Conservation (phyloP, 176 grass and related monocot genomes). For the Elymus sibiricus region DNA sequence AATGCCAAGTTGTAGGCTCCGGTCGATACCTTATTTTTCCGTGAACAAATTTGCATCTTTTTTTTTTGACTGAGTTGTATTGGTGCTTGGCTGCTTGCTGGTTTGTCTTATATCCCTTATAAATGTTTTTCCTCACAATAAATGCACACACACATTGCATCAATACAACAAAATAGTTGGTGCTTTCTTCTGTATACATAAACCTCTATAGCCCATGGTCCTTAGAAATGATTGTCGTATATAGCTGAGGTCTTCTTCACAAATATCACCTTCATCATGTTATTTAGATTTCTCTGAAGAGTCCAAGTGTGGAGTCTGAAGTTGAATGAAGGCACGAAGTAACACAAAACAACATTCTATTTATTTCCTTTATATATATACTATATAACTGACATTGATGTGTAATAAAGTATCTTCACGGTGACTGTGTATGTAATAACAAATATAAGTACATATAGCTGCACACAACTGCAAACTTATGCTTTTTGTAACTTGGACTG, state of each 20-base stretch:
- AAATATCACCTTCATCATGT: conserved; percentile 38
- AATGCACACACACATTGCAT: conserved; percentile 8
- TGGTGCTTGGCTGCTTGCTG: conserved; percentile 15
- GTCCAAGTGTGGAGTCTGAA: not conserved
- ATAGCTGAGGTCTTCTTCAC: conserved; percentile 6
- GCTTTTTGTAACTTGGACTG: conserved; percentile 42
- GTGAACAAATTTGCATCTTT: conserved; percentile 8
- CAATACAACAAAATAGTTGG: conserved; percentile 9
- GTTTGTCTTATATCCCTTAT: conserved; percentile 23
- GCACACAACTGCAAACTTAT: conserved; percentile 55
- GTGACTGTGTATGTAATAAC: conserved; percentile 40
- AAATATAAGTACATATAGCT: conserved; percentile 58
- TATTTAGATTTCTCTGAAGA: conserved; percentile 15
- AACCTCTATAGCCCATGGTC: not conserved
- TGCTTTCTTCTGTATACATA: conserved; percentile 9
- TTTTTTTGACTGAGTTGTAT: conserved; percentile 8
- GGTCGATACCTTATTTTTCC: not conserved
- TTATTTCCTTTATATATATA: conserved; percentile 50
- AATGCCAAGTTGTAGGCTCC: conserved; percentile 12
- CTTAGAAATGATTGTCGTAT: conserved; percentile 14
- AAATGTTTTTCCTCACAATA: conserved; percentile 29
- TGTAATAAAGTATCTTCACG: conserved; percentile 45
- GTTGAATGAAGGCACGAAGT: conserved; percentile 11
- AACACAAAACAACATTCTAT: conserved; percentile 36
- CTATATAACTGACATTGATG: conserved; percentile 48